Percentiles rank a stretch among this genome's conserved stretches.
These are phyloP conservation scores for Beauveria sp. DNA, from an alignment of 2,329 filamentous ascomycete genomes.

Conservation along the genomic window DNA sequence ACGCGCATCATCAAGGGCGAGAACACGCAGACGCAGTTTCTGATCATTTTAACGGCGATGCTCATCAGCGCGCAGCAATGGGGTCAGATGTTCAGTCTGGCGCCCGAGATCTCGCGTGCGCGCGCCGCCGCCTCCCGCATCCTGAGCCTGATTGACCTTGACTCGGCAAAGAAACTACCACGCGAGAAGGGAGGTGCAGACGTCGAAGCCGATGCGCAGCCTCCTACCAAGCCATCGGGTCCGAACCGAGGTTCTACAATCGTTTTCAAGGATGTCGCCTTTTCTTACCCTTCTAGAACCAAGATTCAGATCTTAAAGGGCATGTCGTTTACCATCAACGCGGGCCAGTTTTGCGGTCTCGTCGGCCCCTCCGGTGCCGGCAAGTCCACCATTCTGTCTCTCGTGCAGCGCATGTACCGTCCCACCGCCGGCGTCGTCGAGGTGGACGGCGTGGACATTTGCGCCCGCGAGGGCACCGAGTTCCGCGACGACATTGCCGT, in stretches of 20 bases:
- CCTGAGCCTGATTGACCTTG: slow-evolving; percentile 40
- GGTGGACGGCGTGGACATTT: slow-evolving; percentile 40
- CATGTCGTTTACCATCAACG: slow-evolving; percentile 47
- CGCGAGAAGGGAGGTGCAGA: slow-evolving; percentile 27
- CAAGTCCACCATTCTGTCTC: slow-evolving; percentile 57
- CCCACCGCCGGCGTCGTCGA: slow-evolving; percentile 32
- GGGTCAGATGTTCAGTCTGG: slow-evolving; percentile 67
- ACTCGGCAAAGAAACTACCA: slow-evolving; percentile 11
- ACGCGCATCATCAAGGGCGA: slow-evolving; percentile 59
- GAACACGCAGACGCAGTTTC: slow-evolving; percentile 60
- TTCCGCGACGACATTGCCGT: slow-evolving; percentile 48
- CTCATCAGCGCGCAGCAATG: slow-evolving; percentile 66
- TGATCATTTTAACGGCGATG: slow-evolving; percentile 64
- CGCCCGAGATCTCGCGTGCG: slow-evolving; percentile 65
- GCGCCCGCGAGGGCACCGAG: slow-evolving; percentile 29
- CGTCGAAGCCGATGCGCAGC: slow-evolving; percentile 30
- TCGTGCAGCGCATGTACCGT: slow-evolving; percentile 43
- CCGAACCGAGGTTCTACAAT: slow-evolving; percentile 35
- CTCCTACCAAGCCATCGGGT: slow-evolving; percentile 15
- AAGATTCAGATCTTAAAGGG: slow-evolving; percentile 48
- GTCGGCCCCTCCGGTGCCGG: slow-evolving; percentile 60
- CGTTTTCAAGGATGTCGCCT: slow-evolving; percentile 51
- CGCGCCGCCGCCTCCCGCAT: slow-evolving; percentile 53
- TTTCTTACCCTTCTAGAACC: slow-evolving; percentile 58
- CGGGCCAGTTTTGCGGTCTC: slow-evolving; percentile 55